Percentiles rank a stretch among this genome's conserved stretches.
phyloP scores from a whole-genome alignment of 2,329 filamentous ascomycete species.

The Rugonectria rugulosa region DNA sequence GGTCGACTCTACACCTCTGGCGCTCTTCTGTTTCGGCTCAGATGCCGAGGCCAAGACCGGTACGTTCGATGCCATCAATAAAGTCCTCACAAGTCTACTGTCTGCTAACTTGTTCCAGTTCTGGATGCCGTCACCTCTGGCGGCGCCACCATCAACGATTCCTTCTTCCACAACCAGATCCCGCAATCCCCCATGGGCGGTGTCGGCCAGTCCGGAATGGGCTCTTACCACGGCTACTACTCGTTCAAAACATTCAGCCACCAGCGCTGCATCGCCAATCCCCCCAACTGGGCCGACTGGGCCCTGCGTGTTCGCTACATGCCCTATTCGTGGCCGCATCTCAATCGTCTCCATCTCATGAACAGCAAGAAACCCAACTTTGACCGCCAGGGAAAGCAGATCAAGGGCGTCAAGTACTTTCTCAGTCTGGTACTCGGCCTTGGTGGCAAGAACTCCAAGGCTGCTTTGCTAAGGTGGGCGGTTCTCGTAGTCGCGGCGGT shows the following conservation, averaged over 20 bases:
- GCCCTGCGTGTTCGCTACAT: slow-evolving; percentile 74
- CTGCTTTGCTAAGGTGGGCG: slow-evolving; percentile 60
- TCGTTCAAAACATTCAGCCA: slow-evolving; percentile 55
- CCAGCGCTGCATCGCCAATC: slow-evolving; percentile 46
- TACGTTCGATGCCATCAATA: slow-evolving; percentile 47
- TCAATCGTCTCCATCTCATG: slow-evolving; percentile 54
- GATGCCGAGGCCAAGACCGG: slow-evolving; percentile 79
- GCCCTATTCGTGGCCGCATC: slow-evolving; percentile 60
- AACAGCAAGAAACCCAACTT: slow-evolving; percentile 63
- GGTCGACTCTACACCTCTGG: slow-evolving; percentile 83
- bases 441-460: slow-evolving; percentile 57
- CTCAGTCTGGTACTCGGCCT: slow-evolving; percentile 57
- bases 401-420: slow-evolving; percentile 64
- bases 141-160: slow-evolving; percentile 60
- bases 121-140: slow-evolving; percentile 53
- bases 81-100: background rate
- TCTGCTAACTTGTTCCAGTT: slow-evolving; percentile 44
- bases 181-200: slow-evolving; percentile 57
- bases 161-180: slow-evolving; percentile 52
- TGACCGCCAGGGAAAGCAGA: slow-evolving; percentile 64
- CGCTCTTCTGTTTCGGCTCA: slow-evolving; percentile 84
- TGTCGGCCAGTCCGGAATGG: slow-evolving; percentile 56
- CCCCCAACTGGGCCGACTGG: slow-evolving; percentile 49
- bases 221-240: slow-evolving; percentile 57
- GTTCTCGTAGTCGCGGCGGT: slow-evolving; percentile 50